Conservation (phyloP, 139 green algal genomes). For the Tetradesmus obliquus region DNA sequence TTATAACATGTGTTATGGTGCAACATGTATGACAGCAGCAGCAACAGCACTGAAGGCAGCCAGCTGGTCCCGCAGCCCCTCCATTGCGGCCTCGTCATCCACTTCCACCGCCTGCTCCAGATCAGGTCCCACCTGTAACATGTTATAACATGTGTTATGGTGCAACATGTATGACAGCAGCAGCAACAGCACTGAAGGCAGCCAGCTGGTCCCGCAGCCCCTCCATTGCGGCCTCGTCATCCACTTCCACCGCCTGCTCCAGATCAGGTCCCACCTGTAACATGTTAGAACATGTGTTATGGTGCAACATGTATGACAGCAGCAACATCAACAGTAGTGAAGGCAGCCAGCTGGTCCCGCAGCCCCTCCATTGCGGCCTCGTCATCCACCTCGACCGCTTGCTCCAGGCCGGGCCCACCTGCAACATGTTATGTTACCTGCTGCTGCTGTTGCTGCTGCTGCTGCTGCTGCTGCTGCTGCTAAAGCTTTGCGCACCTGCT, state of each 20-base stretch:
- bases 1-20: not conserved
- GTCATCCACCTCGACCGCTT: constrained; percentile 32
- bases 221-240: constrained; percentile 31
- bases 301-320: constrained; percentile 13
- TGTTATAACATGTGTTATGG: not conserved
- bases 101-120: constrained; percentile 17
- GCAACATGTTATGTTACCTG: not conserved
- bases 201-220: constrained; percentile 19
- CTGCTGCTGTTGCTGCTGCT: not conserved
- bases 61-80: constrained; percentile 20
- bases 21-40: constrained; percentile 32
- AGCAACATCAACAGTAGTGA: constrained; percentile 36
- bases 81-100: constrained; percentile 25
- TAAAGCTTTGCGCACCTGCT: not conserved
- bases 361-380: constrained; percentile 15
- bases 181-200: constrained; percentile 31
- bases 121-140: not conserved
- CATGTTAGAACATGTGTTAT: not conserved
- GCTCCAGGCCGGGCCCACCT: not conserved
- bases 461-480: too few species aligned
- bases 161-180: constrained; percentile 27
- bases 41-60: constrained; percentile 28
- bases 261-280: not conserved
- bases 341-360: constrained; percentile 16
- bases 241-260: constrained; percentile 6